Percentiles rank a stretch among this genome's conserved stretches.
phyloP scores from a whole-genome alignment of 129 eudicot species.

The Mikania micrantha region DNA sequence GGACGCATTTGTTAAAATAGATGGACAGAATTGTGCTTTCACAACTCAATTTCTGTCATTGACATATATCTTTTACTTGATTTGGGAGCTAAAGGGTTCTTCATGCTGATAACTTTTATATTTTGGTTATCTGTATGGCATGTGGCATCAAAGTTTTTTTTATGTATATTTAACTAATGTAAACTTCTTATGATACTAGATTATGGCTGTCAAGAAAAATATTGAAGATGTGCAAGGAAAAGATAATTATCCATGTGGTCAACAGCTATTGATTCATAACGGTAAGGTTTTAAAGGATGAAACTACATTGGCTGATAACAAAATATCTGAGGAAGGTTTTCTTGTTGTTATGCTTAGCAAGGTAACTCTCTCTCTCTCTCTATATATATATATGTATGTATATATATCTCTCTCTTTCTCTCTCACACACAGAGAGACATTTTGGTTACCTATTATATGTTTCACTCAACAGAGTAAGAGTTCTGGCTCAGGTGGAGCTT shows the following conservation, averaged over 20 bases:
- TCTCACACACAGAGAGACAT: not conserved
- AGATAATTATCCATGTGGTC: conserved; percentile 95
- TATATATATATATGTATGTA: not conserved
- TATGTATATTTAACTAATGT: conserved; percentile 8
- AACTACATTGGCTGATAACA: conserved; percentile 80
- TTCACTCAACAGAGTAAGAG: conserved; percentile 51
- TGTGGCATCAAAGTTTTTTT: conserved; percentile 9
- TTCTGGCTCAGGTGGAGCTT: conserved; percentile 44
- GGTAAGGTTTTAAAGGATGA: conserved; percentile 96
- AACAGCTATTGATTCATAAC: conserved; percentile 79
- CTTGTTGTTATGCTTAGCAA: conserved; percentile 97
- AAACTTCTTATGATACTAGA: conserved; percentile 33
- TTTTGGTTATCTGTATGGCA: not conserved
- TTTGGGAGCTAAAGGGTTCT: not conserved
- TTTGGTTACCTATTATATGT: not conserved
- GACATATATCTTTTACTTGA: not conserved
- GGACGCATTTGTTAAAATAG: not conserved
- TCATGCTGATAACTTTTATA: not conserved
- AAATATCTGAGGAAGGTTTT: conserved; percentile 87
- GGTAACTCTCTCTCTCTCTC: conserved; percentile 36
- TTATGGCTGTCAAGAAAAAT: conserved; percentile 84
- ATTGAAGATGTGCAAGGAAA: conserved; percentile 95
- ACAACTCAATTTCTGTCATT: not conserved
- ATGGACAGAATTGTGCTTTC: not conserved
- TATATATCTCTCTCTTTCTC: not conserved